Base-by-base conservation (phyloP, 176 grass and related monocot genomes). In the Oryza australiensis region DNA sequence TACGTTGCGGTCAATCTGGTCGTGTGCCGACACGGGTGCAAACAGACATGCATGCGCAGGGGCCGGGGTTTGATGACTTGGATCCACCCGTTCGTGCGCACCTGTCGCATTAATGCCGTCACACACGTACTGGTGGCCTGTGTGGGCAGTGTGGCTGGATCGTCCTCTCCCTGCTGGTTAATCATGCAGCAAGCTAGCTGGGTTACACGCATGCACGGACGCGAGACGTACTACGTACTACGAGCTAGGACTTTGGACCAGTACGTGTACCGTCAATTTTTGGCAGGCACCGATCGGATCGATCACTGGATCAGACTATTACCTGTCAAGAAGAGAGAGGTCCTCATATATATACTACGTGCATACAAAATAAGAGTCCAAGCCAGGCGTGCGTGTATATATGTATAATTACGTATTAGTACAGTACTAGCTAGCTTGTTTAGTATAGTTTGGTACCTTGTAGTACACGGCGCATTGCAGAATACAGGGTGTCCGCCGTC, bases 41-140 rank as follows among this genome's bases (percentile, higher is more conserved):
- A 1, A 9, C 38, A 40, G 7, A 40, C 38, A 40, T 40, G 38
- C 38, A 40, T 40, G 38, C 38, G 38, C 16, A 18, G 12, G 12
- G 28, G 35, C 35, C 35, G 2, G 24, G 26, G 59, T 12, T 20
- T 13, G 37, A 78, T 53, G 48, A 9, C 57, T 26, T n/a, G n/a
- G 23, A n/a, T 8, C 42, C 12, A 26, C 18, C 40, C 65, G 46
- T 27, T 41, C 82, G 64, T 65, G 60, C 71, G 14, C 59, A 48
- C 59, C 81, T 74, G 70, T 48, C 81, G 41, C 82, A 23, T 62
- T 62, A 51, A 70, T 26, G 82, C 73, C 24, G 22, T 84, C 81
- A 49, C 70, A 35, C 49, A 13, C 34, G 64, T 60, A 60, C 8
- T 22, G 18, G 16, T 5, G 1, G 53, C 7, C 6, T 26, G 45